A percentile compares a stretch with the other conserved stretches of the same genome.
Conservation (phyloP, 768 basidiomycete species). For the Steccherinum ochraceum region DNA sequence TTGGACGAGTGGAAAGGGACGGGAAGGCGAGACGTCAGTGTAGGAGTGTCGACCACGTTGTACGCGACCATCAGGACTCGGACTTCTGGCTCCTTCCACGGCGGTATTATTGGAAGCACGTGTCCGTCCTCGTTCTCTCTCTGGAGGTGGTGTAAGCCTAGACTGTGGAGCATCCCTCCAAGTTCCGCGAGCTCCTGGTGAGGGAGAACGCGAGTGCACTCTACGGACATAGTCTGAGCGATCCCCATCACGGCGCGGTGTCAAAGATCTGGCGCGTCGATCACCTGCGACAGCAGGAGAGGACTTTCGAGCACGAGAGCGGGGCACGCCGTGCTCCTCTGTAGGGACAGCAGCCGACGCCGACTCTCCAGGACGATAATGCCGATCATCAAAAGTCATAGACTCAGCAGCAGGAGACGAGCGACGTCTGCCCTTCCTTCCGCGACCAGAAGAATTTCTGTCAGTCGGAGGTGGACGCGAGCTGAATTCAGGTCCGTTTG, state of each 20-base stretch:
- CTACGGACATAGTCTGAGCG: constrained; percentile 10
- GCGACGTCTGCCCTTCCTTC: constrained; percentile 19
- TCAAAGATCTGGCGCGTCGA: constrained; percentile 13
- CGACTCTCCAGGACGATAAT: constrained; percentile 48
- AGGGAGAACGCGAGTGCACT: constrained; percentile 7
- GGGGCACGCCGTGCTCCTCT: constrained; percentile 7
- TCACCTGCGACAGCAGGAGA: constrained; percentile 6
- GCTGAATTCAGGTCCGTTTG: constrained; percentile 17
- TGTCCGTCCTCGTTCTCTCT: constrained; percentile 4
- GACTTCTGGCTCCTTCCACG: not conserved
- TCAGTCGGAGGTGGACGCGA: constrained; percentile 3
- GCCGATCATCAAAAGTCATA: constrained; percentile 55
- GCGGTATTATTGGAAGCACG: constrained; percentile 1
- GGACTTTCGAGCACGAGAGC: constrained; percentile 5
- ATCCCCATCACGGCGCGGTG: constrained; percentile 12
- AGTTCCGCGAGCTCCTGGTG: constrained; percentile 4
- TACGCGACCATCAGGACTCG: constrained; percentile 4
- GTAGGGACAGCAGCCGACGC: constrained; percentile 8
- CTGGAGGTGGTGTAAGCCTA: constrained; percentile 1
- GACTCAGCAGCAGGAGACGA: constrained; percentile 9
- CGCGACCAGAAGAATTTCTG: constrained; percentile 6
- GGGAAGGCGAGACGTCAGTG: constrained; percentile 5
- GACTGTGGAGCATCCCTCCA: constrained; percentile 6
- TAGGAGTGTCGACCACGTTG: constrained; percentile 10
- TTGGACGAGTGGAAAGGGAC: constrained; percentile 6